Base-by-base conservation (phyloP, 2,329 filamentous ascomycete species). In the Neoarthrinium moseri region DNA sequence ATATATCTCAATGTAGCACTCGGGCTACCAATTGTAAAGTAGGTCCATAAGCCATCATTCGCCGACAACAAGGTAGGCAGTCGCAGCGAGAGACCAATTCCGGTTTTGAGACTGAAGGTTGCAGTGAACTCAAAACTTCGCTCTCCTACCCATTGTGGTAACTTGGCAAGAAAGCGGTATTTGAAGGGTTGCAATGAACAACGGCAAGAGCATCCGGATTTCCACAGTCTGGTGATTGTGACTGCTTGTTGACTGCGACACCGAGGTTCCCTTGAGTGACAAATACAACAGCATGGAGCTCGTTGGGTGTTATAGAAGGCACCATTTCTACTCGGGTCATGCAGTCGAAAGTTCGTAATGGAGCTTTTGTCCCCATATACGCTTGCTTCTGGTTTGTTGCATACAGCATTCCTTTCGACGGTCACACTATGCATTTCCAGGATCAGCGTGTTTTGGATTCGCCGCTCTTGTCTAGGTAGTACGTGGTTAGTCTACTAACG, bases 371-470 rank as follows among this genome's bases (percentile, higher is more conserved):
- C n/a, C n/a, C 26, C 8, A n/a, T 7, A 29, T n/a, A n/a, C 26
- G n/a, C 8, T 7, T 8, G 26, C 26, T 29, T 29, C 26, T 35
- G 32, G 11, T 7, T 17, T 12, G 32, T 8, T 35, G 32, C 8
- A 8, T 15, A 10, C 32, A 35, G 15, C 11, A 35, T 17, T 15
- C 7, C 11, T 35, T 18, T 10, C 8, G 2, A 23, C 15, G 11
- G 39, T 33, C 15, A 43, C 8, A 20, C 24, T 20, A 33, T 43
- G 39, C 5, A 33, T 33, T 22, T 43, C 39, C 6, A 43, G 6
- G 6, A 43, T 15, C 27, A 40, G 11, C 22, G 15, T 40, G 22
- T 20, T 40, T 11, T 40, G 39, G 8, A 15, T 13, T 12, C 18
- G 10, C 22, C 13, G n/a, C 18, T 38, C 21, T 11, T 38, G n/a